These are phyloP conservation scores for Cymbopogon citratus DNA, from an alignment of 176 grass and related monocot genomes.

Conservation along the genomic window DNA sequence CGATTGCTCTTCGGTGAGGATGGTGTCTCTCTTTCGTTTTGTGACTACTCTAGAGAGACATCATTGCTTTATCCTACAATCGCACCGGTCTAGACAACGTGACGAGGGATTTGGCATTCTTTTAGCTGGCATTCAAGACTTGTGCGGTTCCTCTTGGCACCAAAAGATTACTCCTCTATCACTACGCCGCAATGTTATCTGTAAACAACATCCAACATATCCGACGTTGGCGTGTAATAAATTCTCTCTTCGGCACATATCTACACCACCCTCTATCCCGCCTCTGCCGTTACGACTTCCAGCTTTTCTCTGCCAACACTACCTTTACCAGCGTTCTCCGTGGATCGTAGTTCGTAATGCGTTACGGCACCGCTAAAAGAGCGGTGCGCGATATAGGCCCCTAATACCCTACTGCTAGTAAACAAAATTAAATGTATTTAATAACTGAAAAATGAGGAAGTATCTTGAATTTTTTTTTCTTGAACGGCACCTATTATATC, in stretches of 20 bases:
- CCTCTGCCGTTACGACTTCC: neutral
- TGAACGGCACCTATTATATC: neutral
- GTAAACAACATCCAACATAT: neutral
- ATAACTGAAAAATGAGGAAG: too few relatives aligned
- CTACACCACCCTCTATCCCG: neutral
- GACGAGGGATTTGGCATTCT: neutral
- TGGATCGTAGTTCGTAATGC: neutral
- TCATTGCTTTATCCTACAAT: neutral
- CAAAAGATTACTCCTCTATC: neutral
- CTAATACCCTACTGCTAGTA: neutral
- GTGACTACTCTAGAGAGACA: neutral
- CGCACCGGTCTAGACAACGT: neutral
- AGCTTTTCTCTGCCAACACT: neutral
- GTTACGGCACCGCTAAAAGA: neutral
- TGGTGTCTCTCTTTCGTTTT: neutral
- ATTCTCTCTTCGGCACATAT: neutral
- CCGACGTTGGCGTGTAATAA: neutral
- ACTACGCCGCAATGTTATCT: neutral
- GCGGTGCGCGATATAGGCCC: neutral
- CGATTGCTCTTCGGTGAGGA: too few relatives aligned
- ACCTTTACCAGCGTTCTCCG: neutral
- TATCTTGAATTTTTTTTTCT: neutral
- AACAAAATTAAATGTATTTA: neutral
- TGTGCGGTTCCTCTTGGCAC: neutral
- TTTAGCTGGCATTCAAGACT: neutral